Percentiles rank a stretch among this genome's conserved stretches.
These are phyloP conservation scores for Blepharisma japonicum DNA, from an alignment of 73 alveolate genomes.

Conservation along the genomic window DNA sequence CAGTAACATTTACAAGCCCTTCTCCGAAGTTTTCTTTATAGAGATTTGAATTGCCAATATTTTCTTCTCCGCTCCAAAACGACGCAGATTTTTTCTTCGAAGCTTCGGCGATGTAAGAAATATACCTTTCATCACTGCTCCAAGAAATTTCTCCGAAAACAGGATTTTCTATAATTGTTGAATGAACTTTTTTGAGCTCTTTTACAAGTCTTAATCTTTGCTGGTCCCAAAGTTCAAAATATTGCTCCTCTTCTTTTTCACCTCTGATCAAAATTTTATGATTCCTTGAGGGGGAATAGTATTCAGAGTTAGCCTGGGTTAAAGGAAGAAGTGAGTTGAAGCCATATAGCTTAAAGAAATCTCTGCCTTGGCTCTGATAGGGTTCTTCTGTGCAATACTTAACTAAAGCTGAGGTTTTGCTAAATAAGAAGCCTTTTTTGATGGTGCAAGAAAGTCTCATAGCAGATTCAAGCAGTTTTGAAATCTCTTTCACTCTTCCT, in stretches of 20 bases:
- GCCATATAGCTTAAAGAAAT: too few relatives aligned
- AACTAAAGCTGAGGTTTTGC: too few relatives aligned
- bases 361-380: too few relatives aligned
- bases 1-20: neutral
- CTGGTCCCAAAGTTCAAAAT: neutral
- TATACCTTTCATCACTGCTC: neutral
- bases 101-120: neutral
- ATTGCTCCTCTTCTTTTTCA: neutral
- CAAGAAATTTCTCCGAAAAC: neutral
- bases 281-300: too few relatives aligned
- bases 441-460: too few relatives aligned
- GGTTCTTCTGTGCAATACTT: too few relatives aligned
- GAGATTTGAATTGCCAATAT: neutral
- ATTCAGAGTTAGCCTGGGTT: too few relatives aligned
- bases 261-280: too few relatives aligned
- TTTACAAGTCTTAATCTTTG: neutral
- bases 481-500: too few relatives aligned
- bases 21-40: conserved; percentile 7
- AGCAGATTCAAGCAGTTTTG: too few relatives aligned
- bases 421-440: too few relatives aligned
- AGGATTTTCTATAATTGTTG: neutral
- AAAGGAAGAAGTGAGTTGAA: too few relatives aligned
- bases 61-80: neutral
- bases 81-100: neutral
- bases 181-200: neutral